These are phyloP conservation scores for Hypoxylon fuscum DNA, from an alignment of 495 filamentous ascomycete genomes.

Conservation along the genomic window DNA sequence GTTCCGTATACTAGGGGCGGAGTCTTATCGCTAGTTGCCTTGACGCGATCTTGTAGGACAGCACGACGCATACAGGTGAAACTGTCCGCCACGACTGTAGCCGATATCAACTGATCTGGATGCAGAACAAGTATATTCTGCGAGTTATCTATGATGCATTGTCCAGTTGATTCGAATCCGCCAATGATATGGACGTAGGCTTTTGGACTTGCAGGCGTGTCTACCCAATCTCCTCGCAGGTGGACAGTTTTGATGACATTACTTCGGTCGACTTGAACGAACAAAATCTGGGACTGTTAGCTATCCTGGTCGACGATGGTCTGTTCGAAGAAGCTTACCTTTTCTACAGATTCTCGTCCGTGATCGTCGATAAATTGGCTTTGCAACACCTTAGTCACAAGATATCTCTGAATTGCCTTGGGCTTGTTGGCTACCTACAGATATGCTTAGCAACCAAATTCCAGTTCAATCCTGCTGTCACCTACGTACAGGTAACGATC, in stretches of 20 bases:
- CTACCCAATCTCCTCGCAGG: conserved; percentile 84
- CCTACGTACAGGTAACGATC: conserved; percentile 60
- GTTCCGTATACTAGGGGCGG: conserved; percentile 86
- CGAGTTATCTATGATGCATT: conserved; percentile 76
- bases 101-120: conserved; percentile 93
- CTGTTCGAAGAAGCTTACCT: conserved; percentile 59
- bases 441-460: conserved; percentile 56
- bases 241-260: conserved; percentile 72
- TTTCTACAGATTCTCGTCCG: conserved; percentile 71
- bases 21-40: conserved; percentile 79
- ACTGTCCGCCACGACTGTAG: conserved; percentile 92
- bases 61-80: conserved; percentile 88
- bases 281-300: conserved; percentile 66
- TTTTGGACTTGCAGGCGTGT: conserved; percentile 75
- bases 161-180: conserved; percentile 71
- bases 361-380: conserved; percentile 68
- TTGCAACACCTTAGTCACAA: conserved; percentile 75
- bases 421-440: conserved; percentile 62
- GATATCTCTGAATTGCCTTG: conserved; percentile 82
- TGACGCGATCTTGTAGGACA: conserved; percentile 92
- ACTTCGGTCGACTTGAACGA: conserved; percentile 77
- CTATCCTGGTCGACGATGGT: neutral
- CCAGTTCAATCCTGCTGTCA: conserved; percentile 38
- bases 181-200: conserved; percentile 87
- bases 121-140: conserved; percentile 91